These are phyloP conservation scores for Fusarium heterosporum DNA, from an alignment of 2,329 filamentous ascomycete genomes.

Conservation along the genomic window DNA sequence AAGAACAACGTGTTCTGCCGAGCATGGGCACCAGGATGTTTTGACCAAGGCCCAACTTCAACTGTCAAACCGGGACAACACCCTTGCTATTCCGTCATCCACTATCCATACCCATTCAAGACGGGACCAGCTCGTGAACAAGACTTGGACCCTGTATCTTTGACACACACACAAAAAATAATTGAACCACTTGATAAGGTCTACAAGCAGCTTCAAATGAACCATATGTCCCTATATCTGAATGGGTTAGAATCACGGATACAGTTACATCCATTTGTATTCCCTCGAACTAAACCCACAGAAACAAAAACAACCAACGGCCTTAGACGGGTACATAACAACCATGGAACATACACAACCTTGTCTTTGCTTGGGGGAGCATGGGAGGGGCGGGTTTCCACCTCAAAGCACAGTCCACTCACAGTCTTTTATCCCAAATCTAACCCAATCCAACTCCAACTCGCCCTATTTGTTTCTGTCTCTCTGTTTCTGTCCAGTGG, in stretches of 20 bases:
- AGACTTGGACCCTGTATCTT: constrained; percentile 40
- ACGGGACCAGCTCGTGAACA: constrained; percentile 37
- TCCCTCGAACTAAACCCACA: no score
- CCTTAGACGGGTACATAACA: constrained; percentile 11
- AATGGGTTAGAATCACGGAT: neutral
- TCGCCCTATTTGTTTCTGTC: neutral
- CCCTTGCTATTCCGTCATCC: constrained; percentile 38
- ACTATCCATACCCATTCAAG: constrained; percentile 29
- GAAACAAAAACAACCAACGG: neutral
- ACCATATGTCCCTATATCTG: neutral
- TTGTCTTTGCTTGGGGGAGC: constrained; percentile 2
- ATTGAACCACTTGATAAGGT: neutral
- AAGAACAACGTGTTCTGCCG: constrained; percentile 28
- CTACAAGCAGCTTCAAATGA: neutral
- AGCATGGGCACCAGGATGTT: neutral
- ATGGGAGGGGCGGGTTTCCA: constrained; percentile 34
- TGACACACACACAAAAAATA: constrained; percentile 24
- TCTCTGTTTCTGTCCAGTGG: neutral
- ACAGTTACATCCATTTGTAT: no score
- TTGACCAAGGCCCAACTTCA: constrained; percentile 1
- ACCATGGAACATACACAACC: neutral
- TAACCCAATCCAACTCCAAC: constrained; percentile 30
- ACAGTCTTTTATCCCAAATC: constrained; percentile 27
- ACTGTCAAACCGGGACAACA: constrained; percentile 37
- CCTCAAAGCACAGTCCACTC: constrained; percentile 29